Evolutionary conservation across 208 protist species (phyloP), one percentile per base, ranked within the genome.

Genomic region (Histomonas meleagridis): DNA sequence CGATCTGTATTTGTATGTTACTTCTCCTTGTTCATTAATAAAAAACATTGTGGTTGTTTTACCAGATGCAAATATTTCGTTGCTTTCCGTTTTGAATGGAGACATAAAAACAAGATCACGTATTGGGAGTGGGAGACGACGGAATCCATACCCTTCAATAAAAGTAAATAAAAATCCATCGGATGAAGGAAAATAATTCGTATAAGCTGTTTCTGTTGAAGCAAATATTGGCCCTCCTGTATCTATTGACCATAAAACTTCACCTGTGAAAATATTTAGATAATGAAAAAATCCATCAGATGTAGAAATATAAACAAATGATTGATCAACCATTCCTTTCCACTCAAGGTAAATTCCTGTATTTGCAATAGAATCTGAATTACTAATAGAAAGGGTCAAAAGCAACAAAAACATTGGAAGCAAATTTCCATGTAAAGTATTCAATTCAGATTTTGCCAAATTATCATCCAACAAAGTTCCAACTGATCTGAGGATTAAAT

Each of bases 1-100:
- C 32, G 76, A 86, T 38, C 7, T 49, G 26, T 57, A 55, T 55
- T 40, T 38, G 38, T 9, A 86, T 38, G 46, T 38, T 26, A 86
- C 16, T 5, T 55, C 38, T 38, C 76, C 76, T 26, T 86, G n/a
- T 26, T 18, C 4, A 16, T 86, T 28, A 26, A 86, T 38, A 35
- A 86, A 86, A 55, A 55, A 86, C 4, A 86, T 86, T 38, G 76
- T 40, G n/a, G 46, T 86, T 5, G 46, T 46, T 86, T 86, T 86
- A 32, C 76, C 76, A 40, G 76, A 86, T 2, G 76, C 55, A 40
- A 86, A 86, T 46, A 86, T 86, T 55, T 86, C n/a, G 3, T 46
- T 46, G 38, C 26, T 86, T 35, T 49, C 46, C 7, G 76, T 2
- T 32, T 18, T 55, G 76, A 86, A 86, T 55, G 76, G 76, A 26